These are phyloP conservation scores for Hirschfeldia incana DNA, from an alignment of 345 rosid genomes.

Conservation along the genomic window DNA sequence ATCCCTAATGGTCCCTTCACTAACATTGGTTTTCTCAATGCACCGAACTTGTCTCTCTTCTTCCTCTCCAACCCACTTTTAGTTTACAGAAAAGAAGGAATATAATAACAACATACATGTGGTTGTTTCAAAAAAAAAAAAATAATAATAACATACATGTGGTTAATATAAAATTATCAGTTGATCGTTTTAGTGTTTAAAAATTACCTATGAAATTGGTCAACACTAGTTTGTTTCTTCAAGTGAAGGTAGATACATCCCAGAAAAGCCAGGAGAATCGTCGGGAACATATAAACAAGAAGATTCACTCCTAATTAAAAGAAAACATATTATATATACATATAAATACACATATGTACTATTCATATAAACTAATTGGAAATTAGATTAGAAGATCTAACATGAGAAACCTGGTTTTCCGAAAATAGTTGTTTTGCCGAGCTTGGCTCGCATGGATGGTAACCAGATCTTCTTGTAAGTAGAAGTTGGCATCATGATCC, in stretches of 20 bases:
- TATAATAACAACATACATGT: neutral
- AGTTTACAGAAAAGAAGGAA: neutral
- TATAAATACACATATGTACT: neutral
- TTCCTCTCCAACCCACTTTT: constrained; percentile 13
- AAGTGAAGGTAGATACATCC: constrained; percentile 63
- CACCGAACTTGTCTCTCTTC: constrained; percentile 16
- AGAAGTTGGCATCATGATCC: constrained; percentile 68
- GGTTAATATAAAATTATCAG: neutral
- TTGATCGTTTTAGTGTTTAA: neutral
- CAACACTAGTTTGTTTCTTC: constrained; percentile 21
- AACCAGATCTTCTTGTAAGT: constrained; percentile 49
- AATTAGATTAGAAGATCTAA: neutral
- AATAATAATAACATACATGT: neutral
- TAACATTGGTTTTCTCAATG: constrained; percentile 55
- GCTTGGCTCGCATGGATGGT: constrained; percentile 41
- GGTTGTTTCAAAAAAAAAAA: too few relatives aligned
- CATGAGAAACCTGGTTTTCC: constrained; percentile 54
- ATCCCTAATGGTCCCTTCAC: constrained; percentile 86
- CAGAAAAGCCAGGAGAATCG: constrained; percentile 55
- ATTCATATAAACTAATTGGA: neutral
- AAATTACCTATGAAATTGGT: constrained; percentile 19
- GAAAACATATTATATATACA: neutral
- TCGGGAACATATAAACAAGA: constrained; percentile 59
- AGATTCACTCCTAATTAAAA: constrained; percentile 47
- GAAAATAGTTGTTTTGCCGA: constrained; percentile 47